These are phyloP conservation scores for Plasmodiophora brassicae DNA, from an alignment of 208 protist species.

Conservation along the genomic window DNA sequence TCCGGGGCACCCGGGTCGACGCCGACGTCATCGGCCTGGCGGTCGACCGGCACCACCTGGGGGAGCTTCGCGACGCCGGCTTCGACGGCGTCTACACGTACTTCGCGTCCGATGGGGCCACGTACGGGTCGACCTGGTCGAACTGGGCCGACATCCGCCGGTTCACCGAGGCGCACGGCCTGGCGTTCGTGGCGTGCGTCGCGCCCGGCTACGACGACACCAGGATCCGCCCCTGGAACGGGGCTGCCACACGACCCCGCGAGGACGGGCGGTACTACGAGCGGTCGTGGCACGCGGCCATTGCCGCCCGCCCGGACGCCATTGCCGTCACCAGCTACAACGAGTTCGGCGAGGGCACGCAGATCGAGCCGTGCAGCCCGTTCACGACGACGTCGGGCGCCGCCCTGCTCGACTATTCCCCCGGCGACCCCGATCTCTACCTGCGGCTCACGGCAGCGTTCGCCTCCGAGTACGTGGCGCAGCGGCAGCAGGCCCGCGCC, in stretches of 20 bases:
- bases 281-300: conserved; percentile 37
- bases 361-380: conserved; percentile 67
- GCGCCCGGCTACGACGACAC: conserved; percentile 65
- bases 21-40: conserved; percentile 38
- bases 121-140: conserved; percentile 43
- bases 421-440: no score
- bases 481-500: no score
- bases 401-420: no score
- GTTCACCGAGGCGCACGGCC: not conserved
- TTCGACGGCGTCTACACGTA: conserved; percentile 70
- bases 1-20: conserved; percentile 53
- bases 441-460: no score
- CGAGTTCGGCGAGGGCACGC: conserved; percentile 67
- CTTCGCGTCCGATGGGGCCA: conserved; percentile 62
- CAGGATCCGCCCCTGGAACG: conserved; percentile 63
- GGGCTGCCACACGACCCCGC: not conserved
- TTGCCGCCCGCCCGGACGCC: conserved; percentile 10
- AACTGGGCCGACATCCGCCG: conserved; percentile 54
- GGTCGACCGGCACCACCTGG: no score
- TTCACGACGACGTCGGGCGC: no score
- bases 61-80: conserved; percentile 11
- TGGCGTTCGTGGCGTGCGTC: conserved; percentile 53
- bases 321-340: conserved; percentile 63
- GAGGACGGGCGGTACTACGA: conserved; percentile 56
- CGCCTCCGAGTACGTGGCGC: no score